Base-by-base conservation (phyloP, 805 yeast genomes). In the Pichia scutulata region DNA sequence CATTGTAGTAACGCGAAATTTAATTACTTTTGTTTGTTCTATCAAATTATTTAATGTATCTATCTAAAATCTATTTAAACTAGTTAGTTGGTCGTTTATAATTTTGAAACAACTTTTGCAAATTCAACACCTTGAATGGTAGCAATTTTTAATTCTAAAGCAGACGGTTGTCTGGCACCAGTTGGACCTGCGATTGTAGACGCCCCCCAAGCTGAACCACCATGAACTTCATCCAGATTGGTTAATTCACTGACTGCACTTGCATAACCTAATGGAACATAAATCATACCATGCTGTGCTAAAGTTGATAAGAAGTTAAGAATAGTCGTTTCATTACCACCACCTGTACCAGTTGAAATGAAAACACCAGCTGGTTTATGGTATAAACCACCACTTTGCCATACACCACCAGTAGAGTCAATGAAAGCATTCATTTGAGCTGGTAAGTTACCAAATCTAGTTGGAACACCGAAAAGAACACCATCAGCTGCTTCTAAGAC, bases 121-220 rank as follows among this genome's bases (percentile, higher is more conserved):
- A 87, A 86, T 48, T 76, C 66, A 60, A 72, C 68, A 69, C 95
- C 95, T 72, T 88, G 95, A 55, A 70, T 71, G 48, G 65, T 66
- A 48, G 85, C 90, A 54, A 83, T 62, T 57, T 75, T 73, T 67
- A 78, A 72, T 71, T 87, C 96, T 55, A 78, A 67, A 45, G 70
- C 77, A 49, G 80, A 64, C 42, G 89, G 85, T 55, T 65, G 69
- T 73, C 90, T 82, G 39, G 89, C 77, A 58, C 95, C 95, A 61
- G 84, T 88, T 21, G 80, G 70, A 56, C 84, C 92, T 33, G 95
- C 88, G 57, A 76, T 73, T 51, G 86, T 72, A 62, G 92, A 93
- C 43, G 95, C 89, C 68, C 95, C 95, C 85, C 89, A 88, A 47
- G 95, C 79, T 48, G 90, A 78, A 59, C 84, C 83, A 60, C 95